phyloP scores from a whole-genome alignment of 257 asterid genomes.

The Solanum piurae region DNA sequence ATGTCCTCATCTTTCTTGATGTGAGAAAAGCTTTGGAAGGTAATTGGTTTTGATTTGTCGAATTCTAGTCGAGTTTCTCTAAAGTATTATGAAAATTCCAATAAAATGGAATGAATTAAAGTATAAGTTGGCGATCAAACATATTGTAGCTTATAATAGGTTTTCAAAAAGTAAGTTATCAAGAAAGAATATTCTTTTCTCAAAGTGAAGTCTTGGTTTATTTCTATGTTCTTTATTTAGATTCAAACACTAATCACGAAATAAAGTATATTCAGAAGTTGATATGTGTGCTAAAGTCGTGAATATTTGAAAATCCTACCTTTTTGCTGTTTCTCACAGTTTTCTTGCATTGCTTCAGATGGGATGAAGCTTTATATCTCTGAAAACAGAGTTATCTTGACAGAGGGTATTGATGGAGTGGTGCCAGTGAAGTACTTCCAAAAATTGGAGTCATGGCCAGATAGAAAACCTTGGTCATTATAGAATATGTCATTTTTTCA shows the following conservation, averaged over 20 bases:
- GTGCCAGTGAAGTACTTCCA: slow-evolving; percentile 69
- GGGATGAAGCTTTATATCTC: slow-evolving; percentile 88
- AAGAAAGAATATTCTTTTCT: neutral
- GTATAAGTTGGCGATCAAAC: neutral
- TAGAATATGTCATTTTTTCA: neutral
- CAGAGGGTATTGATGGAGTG: slow-evolving; percentile 82
- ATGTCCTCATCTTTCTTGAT: slow-evolving; percentile 65
- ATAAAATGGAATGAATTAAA: neutral
- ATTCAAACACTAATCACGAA: neutral
- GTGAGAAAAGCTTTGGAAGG: slow-evolving; percentile 86
- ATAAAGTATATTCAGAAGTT: neutral
- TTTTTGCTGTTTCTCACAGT: neutral
- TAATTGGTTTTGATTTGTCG: slow-evolving; percentile 8
- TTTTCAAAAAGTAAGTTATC: neutral
- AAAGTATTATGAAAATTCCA: neutral
- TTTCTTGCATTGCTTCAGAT: slow-evolving; percentile 24
- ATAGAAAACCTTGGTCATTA: slow-evolving; percentile 37
- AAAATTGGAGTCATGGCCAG: slow-evolving; percentile 85
- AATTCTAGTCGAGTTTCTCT: neutral
- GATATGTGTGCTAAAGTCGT: neutral
- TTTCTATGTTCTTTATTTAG: neutral
- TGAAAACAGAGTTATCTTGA: slow-evolving; percentile 79
- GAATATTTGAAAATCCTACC: neutral
- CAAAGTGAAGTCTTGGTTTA: neutral
- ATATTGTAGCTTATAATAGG: neutral